These are phyloP conservation scores for Alternaria dauci DNA, from an alignment of 2,329 filamentous ascomycete species.

Conservation along the genomic window DNA sequence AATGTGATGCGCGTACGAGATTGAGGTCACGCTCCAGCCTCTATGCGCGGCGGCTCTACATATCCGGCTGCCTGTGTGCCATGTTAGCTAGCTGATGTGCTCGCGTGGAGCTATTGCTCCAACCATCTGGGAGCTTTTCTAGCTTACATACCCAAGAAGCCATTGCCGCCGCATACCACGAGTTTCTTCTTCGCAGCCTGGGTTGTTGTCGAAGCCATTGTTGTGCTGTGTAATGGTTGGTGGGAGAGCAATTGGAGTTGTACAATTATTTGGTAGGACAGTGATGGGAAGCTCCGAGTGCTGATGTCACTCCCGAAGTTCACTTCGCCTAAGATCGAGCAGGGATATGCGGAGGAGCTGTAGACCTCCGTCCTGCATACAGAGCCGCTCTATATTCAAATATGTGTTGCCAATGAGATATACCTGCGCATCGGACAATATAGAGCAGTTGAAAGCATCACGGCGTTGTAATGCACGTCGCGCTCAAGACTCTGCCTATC, in stretches of 20 bases:
- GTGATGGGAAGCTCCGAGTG: slow-evolving; percentile 32
- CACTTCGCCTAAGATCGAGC: slow-evolving; percentile 34
- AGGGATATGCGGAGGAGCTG: slow-evolving; percentile 28
- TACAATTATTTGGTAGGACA: neutral
- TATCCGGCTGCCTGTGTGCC: slow-evolving; percentile 72
- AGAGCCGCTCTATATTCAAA: neutral
- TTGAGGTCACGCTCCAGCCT: slow-evolving; percentile 91
- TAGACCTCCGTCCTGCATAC: slow-evolving; percentile 10
- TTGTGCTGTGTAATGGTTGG: slow-evolving; percentile 15
- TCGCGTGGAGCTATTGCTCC: neutral
- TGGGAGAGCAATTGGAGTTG: neutral
- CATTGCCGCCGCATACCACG: slow-evolving; percentile 91
- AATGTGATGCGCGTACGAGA: slow-evolving; percentile 70
- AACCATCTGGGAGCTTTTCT: neutral
- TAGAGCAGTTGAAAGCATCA: neutral
- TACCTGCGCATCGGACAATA: neutral
- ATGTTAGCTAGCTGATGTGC: slow-evolving; percentile 1
- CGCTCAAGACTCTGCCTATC: neutral
- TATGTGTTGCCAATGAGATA: neutral
- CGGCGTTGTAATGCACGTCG: neutral
- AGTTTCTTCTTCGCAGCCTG: slow-evolving; percentile 74
- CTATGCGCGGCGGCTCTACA: slow-evolving; percentile 86
- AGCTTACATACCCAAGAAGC: slow-evolving; percentile 74
- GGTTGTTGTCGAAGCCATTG: slow-evolving; percentile 64
- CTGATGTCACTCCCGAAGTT: slow-evolving; percentile 43